Evolutionary conservation across 2,329 filamentous ascomycete species (phyloP), one percentile per base, ranked within the genome.

Genomic region (Fusarium sp.): DNA sequence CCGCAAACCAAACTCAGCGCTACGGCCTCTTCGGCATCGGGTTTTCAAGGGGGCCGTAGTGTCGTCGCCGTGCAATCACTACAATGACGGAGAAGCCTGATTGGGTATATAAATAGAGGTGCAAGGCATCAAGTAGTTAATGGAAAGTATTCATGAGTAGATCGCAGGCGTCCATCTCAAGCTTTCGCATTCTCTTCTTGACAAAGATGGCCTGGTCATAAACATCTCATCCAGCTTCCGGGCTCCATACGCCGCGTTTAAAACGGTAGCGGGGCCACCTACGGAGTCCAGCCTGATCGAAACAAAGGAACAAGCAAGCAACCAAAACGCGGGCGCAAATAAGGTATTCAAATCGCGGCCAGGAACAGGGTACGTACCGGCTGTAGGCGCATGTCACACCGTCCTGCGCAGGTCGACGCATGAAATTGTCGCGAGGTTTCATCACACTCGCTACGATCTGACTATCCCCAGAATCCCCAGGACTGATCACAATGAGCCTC

Each of bases 11-110:
- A 62, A 62, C 41, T 62, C 30, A 56, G 45, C 58, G 47, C 59
- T 70, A 73, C 69, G 70, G 70, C 55, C 55, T 47, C 54, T 74
- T 74, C 71, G 70, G 70, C 32, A 42, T 48, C 70, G 70, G 70
- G 50, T n/a, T 60, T 52, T 70, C 50, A 70, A 51, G 56, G 52
- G 57, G 54, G 55, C 70, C 48, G 54, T 41, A 61, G 54, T 44
- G 56, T 61, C 64, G 45, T 62, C 39, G 14, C 56, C 52, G 54
- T 50, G 52, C 48, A 44, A 45, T 24, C 28, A 45, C 48, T 44
- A 18, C 39, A 41, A 42, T 22, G 32, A 45, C 42, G 30, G 44
- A 61, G 36, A 41, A 48, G 36, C 15, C 47, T 24, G 20, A 30
- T 34, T 64, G 15, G n/a, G 7, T 28, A 34, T 60, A 66, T 41